These are phyloP conservation scores for Monosporascus sp. DNA, from an alignment of 2,329 filamentous ascomycete species.

Conservation along the genomic window DNA sequence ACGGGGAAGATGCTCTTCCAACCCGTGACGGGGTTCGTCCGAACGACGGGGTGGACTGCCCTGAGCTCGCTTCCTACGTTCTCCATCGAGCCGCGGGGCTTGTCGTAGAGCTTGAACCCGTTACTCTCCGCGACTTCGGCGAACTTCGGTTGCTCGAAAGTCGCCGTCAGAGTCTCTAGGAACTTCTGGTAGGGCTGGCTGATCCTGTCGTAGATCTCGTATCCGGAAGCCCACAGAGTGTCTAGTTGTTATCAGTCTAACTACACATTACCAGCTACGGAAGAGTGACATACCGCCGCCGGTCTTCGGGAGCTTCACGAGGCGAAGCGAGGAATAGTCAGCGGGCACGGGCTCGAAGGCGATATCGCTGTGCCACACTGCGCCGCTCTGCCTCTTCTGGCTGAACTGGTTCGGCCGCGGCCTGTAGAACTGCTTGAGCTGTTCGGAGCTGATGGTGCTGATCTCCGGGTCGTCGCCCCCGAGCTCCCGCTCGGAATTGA, in stretches of 20 bases:
- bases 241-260: background rate
- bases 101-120: slow-evolving; percentile 39
- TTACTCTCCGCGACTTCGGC: slow-evolving; percentile 42
- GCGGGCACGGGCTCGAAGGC: slow-evolving; percentile 49
- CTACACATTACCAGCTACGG: slow-evolving; percentile 11
- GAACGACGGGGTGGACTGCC: slow-evolving; percentile 48
- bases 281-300: slow-evolving; percentile 29
- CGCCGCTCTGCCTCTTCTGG: slow-evolving; percentile 29
- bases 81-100: slow-evolving; percentile 47
- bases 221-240: slow-evolving; percentile 42
- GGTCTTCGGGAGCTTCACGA: slow-evolving; percentile 40
- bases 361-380: slow-evolving; percentile 49
- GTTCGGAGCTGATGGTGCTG: slow-evolving; percentile 50
- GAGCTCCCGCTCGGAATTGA: slow-evolving; percentile 28
- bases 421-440: slow-evolving; percentile 47
- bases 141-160: slow-evolving; percentile 45
- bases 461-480: slow-evolving; percentile 51
- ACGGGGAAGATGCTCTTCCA: slow-evolving; percentile 48
- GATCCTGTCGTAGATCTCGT: slow-evolving; percentile 51
- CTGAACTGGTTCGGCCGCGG: slow-evolving; percentile 35
- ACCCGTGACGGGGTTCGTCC: slow-evolving; percentile 56
- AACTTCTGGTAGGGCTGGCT: slow-evolving; percentile 42
- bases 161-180: slow-evolving; percentile 44
- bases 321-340: slow-evolving; percentile 49
- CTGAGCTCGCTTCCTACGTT: slow-evolving; percentile 49